phyloP scores from a whole-genome alignment of 2,329 filamentous ascomycete genomes.

The Fusarium equiseti region DNA sequence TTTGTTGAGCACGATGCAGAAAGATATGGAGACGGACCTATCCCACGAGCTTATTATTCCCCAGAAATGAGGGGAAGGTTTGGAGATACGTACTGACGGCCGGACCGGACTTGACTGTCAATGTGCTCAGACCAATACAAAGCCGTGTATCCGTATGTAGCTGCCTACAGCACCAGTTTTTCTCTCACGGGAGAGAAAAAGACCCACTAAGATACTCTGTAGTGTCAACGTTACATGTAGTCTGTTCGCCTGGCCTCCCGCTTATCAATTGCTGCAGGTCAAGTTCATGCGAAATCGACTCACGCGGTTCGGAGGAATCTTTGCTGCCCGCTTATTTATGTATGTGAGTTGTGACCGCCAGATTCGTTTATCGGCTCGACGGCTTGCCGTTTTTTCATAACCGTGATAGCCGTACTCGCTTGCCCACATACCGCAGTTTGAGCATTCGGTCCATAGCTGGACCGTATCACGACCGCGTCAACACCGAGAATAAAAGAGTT shows the following conservation, averaged over 20 bases:
- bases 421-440: not conserved
- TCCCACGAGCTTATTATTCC: no score
- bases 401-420: not conserved
- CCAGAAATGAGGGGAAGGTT: no score
- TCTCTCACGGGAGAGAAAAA: not conserved
- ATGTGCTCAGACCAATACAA: not conserved
- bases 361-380: not conserved
- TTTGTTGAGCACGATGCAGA: not conserved
- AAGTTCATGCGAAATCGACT: conserved; percentile 1
- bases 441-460: not conserved
- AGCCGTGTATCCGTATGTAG: no score
- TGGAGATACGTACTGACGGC: no score
- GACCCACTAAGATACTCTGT: not conserved
- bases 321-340: not conserved
- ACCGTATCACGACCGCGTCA: not conserved
- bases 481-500: not conserved
- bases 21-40: no score
- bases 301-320: not conserved
- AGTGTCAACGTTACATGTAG: conserved; percentile 1
- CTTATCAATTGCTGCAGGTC: conserved; percentile 2
- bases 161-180: not conserved
- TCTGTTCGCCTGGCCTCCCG: conserved; percentile 2
- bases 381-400: not conserved
- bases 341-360: not conserved
- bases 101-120: not conserved